phyloP scores from a whole-genome alignment of 139 green algal genomes.

The Zygnema circumcarinatum region DNA sequence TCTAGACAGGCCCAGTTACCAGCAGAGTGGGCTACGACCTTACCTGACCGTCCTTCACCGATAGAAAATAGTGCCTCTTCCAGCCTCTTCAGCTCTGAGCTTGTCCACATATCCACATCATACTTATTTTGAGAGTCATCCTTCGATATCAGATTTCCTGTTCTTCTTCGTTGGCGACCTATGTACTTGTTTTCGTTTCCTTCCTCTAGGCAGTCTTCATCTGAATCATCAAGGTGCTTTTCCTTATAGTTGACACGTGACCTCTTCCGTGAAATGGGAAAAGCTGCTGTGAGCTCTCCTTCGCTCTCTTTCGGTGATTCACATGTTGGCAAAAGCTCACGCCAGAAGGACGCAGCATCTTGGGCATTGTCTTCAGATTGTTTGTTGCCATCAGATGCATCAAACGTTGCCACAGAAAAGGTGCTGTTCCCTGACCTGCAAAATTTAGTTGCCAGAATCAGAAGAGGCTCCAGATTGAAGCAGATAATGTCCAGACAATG shows the following conservation, averaged over 20 bases:
- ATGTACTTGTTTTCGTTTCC: slow-evolving; percentile 12
- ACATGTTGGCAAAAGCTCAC: slow-evolving; percentile 33
- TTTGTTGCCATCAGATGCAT: not conserved
- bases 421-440: slow-evolving; percentile 11
- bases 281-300: slow-evolving; percentile 36
- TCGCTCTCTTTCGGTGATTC: slow-evolving; percentile 63
- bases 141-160: not conserved
- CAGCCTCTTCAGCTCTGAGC: slow-evolving; percentile 58
- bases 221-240: not conserved
- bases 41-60: slow-evolving; percentile 85
- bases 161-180: too few relatives aligned
- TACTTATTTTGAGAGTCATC: slow-evolving; percentile 42
- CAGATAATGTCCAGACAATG: too few relatives aligned
- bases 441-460: not conserved
- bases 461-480: not conserved
- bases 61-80: slow-evolving; percentile 77
- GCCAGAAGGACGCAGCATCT: not conserved
- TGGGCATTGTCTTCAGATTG: slow-evolving; percentile 59
- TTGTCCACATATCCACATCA: slow-evolving; percentile 51
- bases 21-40: too few relatives aligned
- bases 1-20: too few relatives aligned
- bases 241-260: not conserved
- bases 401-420: slow-evolving; percentile 24
- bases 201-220: slow-evolving; percentile 20
- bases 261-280: not conserved